phyloP scores from a whole-genome alignment of 805 yeast genomes.

The Candida jianshihensis region DNA sequence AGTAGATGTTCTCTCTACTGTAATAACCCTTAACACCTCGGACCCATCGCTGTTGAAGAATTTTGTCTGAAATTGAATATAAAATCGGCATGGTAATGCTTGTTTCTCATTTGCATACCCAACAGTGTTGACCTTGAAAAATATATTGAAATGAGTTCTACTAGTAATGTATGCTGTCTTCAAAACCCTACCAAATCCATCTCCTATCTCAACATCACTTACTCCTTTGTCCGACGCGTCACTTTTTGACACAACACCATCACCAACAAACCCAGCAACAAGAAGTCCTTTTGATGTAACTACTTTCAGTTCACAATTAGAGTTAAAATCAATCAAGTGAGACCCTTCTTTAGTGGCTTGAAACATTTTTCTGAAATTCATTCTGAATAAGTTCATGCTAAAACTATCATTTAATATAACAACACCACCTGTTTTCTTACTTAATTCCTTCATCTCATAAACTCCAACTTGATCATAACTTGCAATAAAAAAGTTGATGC shows the following conservation, averaged over 20 bases:
- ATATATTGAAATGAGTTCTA: constrained; percentile 75
- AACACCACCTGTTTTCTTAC: constrained; percentile 83
- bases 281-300: constrained; percentile 76
- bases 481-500: constrained; percentile 48
- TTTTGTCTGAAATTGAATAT: constrained; percentile 77
- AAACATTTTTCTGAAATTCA: constrained; percentile 76
- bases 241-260: constrained; percentile 30
- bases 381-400: constrained; percentile 88
- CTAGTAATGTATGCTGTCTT: constrained; percentile 78
- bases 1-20: constrained; percentile 54
- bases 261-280: constrained; percentile 86
- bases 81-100: constrained; percentile 28
- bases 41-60: constrained; percentile 88
- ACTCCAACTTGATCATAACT: constrained; percentile 94
- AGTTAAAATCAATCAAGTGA: constrained; percentile 75
- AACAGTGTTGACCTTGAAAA: constrained; percentile 63
- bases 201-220: constrained; percentile 86
- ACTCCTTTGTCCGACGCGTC: constrained; percentile 71
- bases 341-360: constrained; percentile 59
- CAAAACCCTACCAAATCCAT: constrained; percentile 66
- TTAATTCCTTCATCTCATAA: constrained; percentile 79
- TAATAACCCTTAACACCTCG: constrained; percentile 78
- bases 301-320: constrained; percentile 78
- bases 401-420: constrained; percentile 82
- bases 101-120: constrained; percentile 22